phyloP scores from a whole-genome alignment of 495 filamentous ascomycete genomes.

The Talaromyces nanjingensis region DNA sequence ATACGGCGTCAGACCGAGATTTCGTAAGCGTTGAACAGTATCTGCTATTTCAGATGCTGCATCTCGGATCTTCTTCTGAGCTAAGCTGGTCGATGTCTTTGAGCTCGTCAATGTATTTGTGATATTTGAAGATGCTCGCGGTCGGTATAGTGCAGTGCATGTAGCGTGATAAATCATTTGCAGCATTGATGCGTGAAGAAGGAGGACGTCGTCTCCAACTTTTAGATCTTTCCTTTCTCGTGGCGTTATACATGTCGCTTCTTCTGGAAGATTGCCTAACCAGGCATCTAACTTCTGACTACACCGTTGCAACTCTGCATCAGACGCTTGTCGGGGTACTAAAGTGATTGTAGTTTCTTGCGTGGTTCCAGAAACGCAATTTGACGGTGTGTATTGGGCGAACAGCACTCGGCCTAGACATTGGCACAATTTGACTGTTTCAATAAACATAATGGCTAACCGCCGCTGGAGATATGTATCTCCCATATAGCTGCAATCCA shows the following conservation, averaged over 20 bases:
- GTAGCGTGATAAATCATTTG: conserved; percentile 86
- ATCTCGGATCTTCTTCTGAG: conserved; percentile 65
- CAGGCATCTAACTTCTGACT: conserved; percentile 66
- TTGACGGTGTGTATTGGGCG: conserved; percentile 65
- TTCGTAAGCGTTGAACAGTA: conserved; percentile 64
- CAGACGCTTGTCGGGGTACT: conserved; percentile 68
- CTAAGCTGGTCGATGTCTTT: conserved; percentile 43
- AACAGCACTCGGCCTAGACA: conserved; percentile 74
- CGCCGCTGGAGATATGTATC: conserved; percentile 52
- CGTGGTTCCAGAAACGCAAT: conserved; percentile 58
- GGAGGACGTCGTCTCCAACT: conserved; percentile 48
- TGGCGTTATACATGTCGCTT: conserved; percentile 33
- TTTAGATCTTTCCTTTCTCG: conserved; percentile 24
- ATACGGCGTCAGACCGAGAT: conserved; percentile 61
- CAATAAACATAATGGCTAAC: conserved; percentile 77
- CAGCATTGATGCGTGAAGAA: conserved; percentile 67
- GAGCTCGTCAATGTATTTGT: conserved; percentile 36
- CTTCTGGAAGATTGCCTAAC: conserved; percentile 57
- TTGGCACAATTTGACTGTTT: conserved; percentile 76
- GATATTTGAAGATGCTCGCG: conserved; percentile 53
- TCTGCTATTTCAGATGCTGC: conserved; percentile 70
- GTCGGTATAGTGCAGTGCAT: conserved; percentile 74
- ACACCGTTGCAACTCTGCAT: conserved; percentile 57
- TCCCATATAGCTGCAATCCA: conserved; percentile 30
- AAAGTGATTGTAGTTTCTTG: conserved; percentile 76